These are phyloP conservation scores for Talaromyces liani DNA, from an alignment of 495 filamentous ascomycete genomes.

Conservation along the genomic window DNA sequence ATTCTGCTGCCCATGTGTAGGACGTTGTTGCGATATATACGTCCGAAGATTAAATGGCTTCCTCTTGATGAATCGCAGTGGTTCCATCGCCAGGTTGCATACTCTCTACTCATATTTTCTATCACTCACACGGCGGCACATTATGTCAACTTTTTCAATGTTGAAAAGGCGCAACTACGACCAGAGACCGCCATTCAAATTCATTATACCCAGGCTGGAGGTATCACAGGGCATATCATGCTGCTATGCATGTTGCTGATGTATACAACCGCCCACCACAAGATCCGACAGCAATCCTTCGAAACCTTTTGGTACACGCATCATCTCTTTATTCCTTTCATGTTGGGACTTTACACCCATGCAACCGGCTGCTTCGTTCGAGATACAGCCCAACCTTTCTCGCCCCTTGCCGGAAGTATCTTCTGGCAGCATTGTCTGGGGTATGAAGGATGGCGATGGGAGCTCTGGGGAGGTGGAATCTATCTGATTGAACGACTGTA, in stretches of 20 bases:
- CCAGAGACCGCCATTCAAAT: conserved; percentile 80
- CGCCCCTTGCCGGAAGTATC: conserved; percentile 68
- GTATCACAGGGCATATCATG: conserved; percentile 97
- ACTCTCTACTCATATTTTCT: conserved; percentile 75
- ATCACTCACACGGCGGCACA: conserved; percentile 71
- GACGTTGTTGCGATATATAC: conserved; percentile 72
- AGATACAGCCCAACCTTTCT: conserved; percentile 59
- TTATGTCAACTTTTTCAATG: conserved; percentile 98
- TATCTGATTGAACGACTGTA: conserved; percentile 89
- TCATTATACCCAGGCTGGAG: conserved; percentile 82
- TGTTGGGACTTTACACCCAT: conserved; percentile 91
- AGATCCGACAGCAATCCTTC: conserved; percentile 92
- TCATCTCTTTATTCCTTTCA: conserved; percentile 93
- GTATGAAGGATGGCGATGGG: conserved; percentile 97
- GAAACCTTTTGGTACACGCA: conserved; percentile 99
- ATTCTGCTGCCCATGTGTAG: conserved; percentile 94
- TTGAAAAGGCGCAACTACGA: conserved; percentile 79
- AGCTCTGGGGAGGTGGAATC: conserved; percentile 75
- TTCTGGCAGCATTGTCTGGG: conserved; percentile 96
- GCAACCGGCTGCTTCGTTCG: conserved; percentile 94
- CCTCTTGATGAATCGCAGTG: conserved; percentile 92
- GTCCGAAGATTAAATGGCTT: conserved; percentile 81
- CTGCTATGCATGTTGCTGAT: conserved; percentile 97
- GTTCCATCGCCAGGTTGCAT: conserved; percentile 96
- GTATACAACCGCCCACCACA: conserved; percentile 90